Evolutionary conservation across 208 protist species (phyloP), one percentile per base, ranked within the genome.

Genomic region (Leishmania braziliensis): DNA sequence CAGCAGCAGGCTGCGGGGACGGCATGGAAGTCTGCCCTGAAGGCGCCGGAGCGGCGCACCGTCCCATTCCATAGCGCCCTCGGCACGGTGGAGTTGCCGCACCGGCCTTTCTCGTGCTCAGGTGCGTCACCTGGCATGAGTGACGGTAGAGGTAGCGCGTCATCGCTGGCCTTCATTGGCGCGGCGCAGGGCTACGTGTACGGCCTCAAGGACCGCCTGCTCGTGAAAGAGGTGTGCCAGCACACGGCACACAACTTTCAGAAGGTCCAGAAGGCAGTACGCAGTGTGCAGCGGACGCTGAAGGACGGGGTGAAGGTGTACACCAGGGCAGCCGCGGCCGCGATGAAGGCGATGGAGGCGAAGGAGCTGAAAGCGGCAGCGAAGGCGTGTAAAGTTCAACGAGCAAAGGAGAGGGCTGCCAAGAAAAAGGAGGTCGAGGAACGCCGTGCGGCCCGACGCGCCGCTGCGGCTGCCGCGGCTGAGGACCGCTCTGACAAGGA

Each of bases 51-150:
- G 72, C 77, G 88, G 53, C 86, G 80, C n/a, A 63, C 84, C 8
- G 85, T 93, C 18, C 88, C 86, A 18, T 70, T 80, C 6, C 73
- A 90, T 33, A 69, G 69, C 18, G 79, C 91, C 50, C 82, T 96
- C 39, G 90, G 89, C 39, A 93, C 88, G 0, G 83, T 96, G 46
- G 92, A 90, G 78, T 86, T 96, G 62, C 90, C 89, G 51, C 86
- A 89, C 69, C 63, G 74, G 3, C 92, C 92, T 8, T 88, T 89
- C 56, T 74, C 86, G 6, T 78, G 87, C 58, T 78, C 77, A 33
- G 56, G 72, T 16, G 75, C 82, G 14, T 80, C 76, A 39, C 73
- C 72, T 29, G 53, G 33, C 62, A 39, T 39, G 4, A 82, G 83
- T 29, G 76, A 78, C 39, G 84, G 77, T 18, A 73, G 46, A 18